phyloP scores from a whole-genome alignment of 495 filamentous ascomycete species.

The Penicillium lagena region DNA sequence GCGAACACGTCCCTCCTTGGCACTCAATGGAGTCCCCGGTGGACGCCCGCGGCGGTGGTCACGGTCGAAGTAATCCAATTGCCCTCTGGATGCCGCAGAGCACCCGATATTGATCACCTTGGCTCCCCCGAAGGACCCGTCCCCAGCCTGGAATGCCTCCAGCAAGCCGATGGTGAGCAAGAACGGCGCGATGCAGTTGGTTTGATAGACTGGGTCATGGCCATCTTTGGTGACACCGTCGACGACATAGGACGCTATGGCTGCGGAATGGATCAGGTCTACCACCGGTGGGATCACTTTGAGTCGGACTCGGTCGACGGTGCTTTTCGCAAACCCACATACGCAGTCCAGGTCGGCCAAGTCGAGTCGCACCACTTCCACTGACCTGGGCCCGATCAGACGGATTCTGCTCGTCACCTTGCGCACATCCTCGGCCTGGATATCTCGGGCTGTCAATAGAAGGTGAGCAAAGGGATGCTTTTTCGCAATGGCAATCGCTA shows the following conservation, averaged over 20 bases:
- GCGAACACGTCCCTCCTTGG: slow-evolving; percentile 27
- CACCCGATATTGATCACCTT: slow-evolving; percentile 37
- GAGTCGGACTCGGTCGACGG: slow-evolving; percentile 28
- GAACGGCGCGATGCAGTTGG: slow-evolving; percentile 34
- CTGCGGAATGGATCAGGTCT: slow-evolving; percentile 32
- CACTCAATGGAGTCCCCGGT: slow-evolving; percentile 21
- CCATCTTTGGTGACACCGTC: slow-evolving; percentile 32
- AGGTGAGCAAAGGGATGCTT: slow-evolving; percentile 33
- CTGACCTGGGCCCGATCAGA: slow-evolving; percentile 31
- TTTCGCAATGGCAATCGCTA: slow-evolving; percentile 34
- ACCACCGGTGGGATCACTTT: slow-evolving; percentile 34
- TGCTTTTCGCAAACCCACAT: slow-evolving; percentile 22
- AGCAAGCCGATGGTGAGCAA: slow-evolving; percentile 34
- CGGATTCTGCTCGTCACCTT: slow-evolving; percentile 24
- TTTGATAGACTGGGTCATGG: slow-evolving; percentile 36
- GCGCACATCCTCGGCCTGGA: slow-evolving; percentile 23
- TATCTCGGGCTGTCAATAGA: slow-evolving; percentile 29
- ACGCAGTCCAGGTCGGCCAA: slow-evolving; percentile 30
- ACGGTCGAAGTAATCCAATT: slow-evolving; percentile 31
- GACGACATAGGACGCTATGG: slow-evolving; percentile 27
- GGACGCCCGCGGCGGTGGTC: slow-evolving; percentile 8
- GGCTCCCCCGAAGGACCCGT: slow-evolving; percentile 25
- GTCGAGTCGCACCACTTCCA: slow-evolving; percentile 30
- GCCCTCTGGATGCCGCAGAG: slow-evolving; percentile 26
- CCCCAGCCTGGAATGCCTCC: slow-evolving; percentile 34